Conservation (phyloP, 2,329 filamentous ascomycete species). For the Spiromastix sp. region DNA sequence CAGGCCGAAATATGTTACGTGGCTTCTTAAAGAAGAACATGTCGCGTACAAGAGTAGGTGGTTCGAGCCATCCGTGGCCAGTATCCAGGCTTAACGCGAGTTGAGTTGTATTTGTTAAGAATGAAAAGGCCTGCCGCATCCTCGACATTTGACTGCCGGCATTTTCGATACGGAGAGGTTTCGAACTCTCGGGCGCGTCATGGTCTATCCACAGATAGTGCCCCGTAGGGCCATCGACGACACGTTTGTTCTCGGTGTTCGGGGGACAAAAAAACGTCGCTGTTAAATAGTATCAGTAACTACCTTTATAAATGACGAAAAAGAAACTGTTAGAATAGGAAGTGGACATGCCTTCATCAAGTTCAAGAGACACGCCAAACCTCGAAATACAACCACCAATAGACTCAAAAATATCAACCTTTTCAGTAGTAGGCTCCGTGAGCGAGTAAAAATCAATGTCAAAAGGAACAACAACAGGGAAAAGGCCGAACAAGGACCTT, state of each 20-base stretch:
- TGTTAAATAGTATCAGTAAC: too few relatives aligned
- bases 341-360: conserved; percentile 47
- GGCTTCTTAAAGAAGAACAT: conserved; percentile 37
- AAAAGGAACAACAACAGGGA: conserved; percentile 56
- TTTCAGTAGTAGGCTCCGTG: conserved; percentile 24
- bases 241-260: conserved; percentile 46
- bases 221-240: too few relatives aligned
- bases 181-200: too few relatives aligned
- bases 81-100: conserved; percentile 59
- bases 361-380: conserved; percentile 59
- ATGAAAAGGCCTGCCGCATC: conserved; percentile 51
- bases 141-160: too few relatives aligned
- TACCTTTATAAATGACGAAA: too few relatives aligned
- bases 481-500: conserved; percentile 43
- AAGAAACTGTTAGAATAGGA: too few relatives aligned
- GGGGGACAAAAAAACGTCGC: too few relatives aligned
- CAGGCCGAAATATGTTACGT: conserved; percentile 36
- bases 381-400: conserved; percentile 51
- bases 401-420: conserved; percentile 43
- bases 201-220: too few relatives aligned
- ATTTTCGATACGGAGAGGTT: too few relatives aligned
- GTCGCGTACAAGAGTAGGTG: conserved; percentile 46
- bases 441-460: conserved; percentile 46
- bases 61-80: conserved; percentile 56
- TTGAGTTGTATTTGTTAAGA: conserved; percentile 46